Evolutionary conservation across 495 filamentous ascomycete genomes (phyloP).

Genomic region (Xeromyces bisporus): DNA sequence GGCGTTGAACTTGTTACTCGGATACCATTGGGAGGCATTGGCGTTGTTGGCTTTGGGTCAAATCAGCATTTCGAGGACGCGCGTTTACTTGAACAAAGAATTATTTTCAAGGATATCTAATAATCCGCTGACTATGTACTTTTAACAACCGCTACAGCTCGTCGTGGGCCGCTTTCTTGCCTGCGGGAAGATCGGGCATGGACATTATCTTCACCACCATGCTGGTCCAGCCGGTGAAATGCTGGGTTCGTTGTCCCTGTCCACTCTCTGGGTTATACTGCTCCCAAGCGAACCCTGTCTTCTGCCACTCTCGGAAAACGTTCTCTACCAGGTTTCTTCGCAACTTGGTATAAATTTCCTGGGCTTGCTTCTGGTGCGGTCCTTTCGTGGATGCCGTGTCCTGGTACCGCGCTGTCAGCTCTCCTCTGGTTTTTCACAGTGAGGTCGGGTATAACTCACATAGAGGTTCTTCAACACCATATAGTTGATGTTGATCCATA

Average conservation of each 20-base stretch:
- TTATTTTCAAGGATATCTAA: too few species aligned
- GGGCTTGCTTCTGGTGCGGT: conserved; percentile 52
- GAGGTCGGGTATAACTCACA: conserved; percentile 45
- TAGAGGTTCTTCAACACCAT: conserved; percentile 66
- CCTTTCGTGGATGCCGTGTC: conserved; percentile 33
- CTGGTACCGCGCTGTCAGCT: conserved; percentile 9
- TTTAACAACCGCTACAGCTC: conserved; percentile 17
- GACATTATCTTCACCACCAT: conserved; percentile 95
- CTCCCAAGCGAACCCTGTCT: conserved; percentile 96
- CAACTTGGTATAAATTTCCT: conserved; percentile 57
- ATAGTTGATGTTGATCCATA: conserved; percentile 98
- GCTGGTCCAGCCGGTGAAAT: conserved; percentile 97
- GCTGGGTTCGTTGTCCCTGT: conserved; percentile 81
- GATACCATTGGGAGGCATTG: neutral
- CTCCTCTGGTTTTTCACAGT: conserved; percentile 1
- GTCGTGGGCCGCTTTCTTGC: conserved; percentile 17
- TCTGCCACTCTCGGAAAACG: conserved; percentile 71
- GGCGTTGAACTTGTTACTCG: conserved; percentile 7
- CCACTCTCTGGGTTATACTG: conserved; percentile 94
- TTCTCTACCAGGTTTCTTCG: conserved; percentile 77
- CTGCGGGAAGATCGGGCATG: conserved; percentile 46
- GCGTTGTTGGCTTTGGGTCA: conserved; percentile 2
- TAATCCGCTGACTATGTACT: conserved; percentile 9
- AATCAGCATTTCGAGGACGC: too few species aligned
- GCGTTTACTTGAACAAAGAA: too few species aligned